Conservation (phyloP, 2,329 filamentous ascomycete genomes). For the Aspergillus transmontanensis region DNA sequence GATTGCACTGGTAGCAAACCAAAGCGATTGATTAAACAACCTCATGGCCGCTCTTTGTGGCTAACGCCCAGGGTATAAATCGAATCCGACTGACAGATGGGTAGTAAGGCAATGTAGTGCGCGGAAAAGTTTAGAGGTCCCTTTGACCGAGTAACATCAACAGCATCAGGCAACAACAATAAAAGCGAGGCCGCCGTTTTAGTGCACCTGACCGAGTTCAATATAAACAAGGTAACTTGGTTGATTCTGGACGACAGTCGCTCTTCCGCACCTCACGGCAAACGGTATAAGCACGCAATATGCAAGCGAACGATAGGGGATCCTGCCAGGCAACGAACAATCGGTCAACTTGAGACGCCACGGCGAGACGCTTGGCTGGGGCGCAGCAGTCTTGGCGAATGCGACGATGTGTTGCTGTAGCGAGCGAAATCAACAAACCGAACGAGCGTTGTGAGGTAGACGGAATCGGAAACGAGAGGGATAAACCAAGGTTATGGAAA, state of each 20-base stretch:
- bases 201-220: background rate
- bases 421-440: background rate
- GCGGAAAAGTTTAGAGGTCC: background rate
- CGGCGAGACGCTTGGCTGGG: slow-evolving; percentile 9
- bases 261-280: slow-evolving; percentile 1
- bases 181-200: slow-evolving; percentile 8
- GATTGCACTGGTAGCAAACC: slow-evolving; percentile 29
- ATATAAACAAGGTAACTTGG: background rate
- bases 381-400: slow-evolving; percentile 16
- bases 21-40: slow-evolving; percentile 27
- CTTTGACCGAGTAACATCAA: background rate
- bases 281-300: background rate
- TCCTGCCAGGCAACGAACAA: slow-evolving; percentile 2
- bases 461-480: background rate
- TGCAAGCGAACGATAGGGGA: slow-evolving; percentile 9
- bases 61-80: slow-evolving; percentile 10
- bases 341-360: slow-evolving; percentile 4
- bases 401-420: background rate
- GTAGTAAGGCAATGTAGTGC: slow-evolving; percentile 9
- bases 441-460: background rate
- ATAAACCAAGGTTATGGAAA: too few relatives aligned
- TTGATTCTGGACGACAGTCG: background rate
- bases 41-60: slow-evolving; percentile 27
- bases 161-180: slow-evolving; percentile 24
- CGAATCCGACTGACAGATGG: slow-evolving; percentile 3